Conservation (phyloP, 208 protist species). For the Trypanosoma caninum region DNA sequence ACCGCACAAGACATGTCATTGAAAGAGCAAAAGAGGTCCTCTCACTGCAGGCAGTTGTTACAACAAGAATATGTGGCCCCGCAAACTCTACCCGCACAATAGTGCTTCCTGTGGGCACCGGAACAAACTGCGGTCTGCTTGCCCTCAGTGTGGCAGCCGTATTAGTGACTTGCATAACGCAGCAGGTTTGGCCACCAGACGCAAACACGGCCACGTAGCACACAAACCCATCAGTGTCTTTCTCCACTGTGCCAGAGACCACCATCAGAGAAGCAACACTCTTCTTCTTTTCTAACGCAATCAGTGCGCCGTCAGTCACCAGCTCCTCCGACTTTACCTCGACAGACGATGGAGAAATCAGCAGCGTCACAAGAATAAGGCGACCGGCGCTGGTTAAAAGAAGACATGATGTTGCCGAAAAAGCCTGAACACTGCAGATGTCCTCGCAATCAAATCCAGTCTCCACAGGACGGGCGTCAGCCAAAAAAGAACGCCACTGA, state of each 20-base stretch:
- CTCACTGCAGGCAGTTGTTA: conserved; percentile 5
- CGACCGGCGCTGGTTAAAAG: conserved; percentile 20
- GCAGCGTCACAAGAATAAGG: conserved; percentile 14
- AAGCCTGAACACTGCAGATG: conserved; percentile 10
- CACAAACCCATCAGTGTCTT: neutral
- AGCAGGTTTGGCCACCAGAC: neutral
- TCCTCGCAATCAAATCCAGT: conserved; percentile 15
- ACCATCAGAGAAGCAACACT: neutral
- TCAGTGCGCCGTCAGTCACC: neutral
- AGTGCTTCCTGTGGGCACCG: conserved; percentile 8
- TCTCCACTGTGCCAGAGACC: neutral
- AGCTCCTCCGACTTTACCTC: conserved; percentile 11
- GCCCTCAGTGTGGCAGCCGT: neutral
- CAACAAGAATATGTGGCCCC: conserved; percentile 15
- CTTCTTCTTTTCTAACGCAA: neutral
- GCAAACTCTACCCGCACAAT: conserved; percentile 16
- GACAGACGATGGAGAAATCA: neutral
- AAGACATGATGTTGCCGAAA: conserved; percentile 15
- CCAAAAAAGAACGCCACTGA: conserved; percentile 27
- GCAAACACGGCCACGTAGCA: conserved; percentile 8
- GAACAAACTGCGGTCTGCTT: conserved; percentile 1
- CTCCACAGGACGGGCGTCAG: conserved; percentile 14
- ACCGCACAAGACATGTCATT: conserved; percentile 20
- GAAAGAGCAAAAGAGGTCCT: conserved; percentile 3
- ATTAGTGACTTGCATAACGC: conserved; percentile 5